Evolutionary conservation across 2,329 filamentous ascomycete species (phyloP), one percentile per base, ranked within the genome.

Genomic region (Aspergillus tubingensis): DNA sequence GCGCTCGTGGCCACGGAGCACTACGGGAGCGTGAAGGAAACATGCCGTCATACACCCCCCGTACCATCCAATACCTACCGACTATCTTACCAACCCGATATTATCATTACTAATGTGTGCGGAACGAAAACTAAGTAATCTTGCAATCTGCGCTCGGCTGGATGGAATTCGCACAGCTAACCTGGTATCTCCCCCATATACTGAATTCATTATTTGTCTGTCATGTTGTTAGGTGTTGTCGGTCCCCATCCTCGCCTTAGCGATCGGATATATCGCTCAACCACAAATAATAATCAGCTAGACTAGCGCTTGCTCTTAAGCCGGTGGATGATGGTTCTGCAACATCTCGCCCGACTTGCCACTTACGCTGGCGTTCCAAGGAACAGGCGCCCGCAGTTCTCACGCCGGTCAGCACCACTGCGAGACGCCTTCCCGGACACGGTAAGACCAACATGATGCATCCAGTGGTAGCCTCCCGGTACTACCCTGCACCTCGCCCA

Each of bases 401-500:
- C 25, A 8, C 41, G 41, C 19, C 25, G 47, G 47, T 50, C n/a
- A 50, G 47, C 47, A 32, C 17, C 47, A 25, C 47, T 30, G 47
- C 25, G 23, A 50, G 13, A 50, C 47, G 47, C 47, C 25, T 50
- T 30, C n/a, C 47, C 47, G 23, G 47, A 30, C 47, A 8, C 8
- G 43, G 53, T 36, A 55, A 55, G 39, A 44, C 53, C 30, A 44
- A 41, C 53, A 55, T 55, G 53, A 55, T 55, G 53, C 48, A 53
- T 56, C 60, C 56, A 49, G 57, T 59, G 50, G 57, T 50, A 41
- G 57, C 38, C 50, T 50, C 52, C 44, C 25, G 27, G 52, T 25
- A 19, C 39, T 53, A 39, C 49, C 58, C 66, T 68, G 66, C 66
- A 67, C 57, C 58, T 62, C 62, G 65, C 66, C 62, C 63, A 67